Evolutionary conservation across 208 protist species (phyloP), one percentile per base, ranked within the genome.

Genomic region (Leishmania aethiopica): DNA sequence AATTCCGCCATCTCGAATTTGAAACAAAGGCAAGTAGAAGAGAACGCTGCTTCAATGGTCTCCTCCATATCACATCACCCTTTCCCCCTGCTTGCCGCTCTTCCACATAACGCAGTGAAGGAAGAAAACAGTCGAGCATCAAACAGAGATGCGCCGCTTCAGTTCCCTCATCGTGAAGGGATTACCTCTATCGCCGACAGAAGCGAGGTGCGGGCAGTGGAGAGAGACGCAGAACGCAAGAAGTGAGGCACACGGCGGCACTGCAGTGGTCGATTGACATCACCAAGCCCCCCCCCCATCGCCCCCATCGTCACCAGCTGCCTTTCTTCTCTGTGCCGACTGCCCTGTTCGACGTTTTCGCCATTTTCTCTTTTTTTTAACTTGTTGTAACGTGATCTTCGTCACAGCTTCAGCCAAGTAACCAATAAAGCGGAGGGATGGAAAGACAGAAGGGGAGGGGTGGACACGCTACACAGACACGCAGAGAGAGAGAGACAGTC

Each of bases 331-430:
- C 32, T 28, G 7, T 47, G 66, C 35, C 37, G 35, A 71, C 35
- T 71, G 35, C 13, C 35, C 32, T 19, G 17, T 45, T 42, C 4
- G 3, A 37, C 35, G 13, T 15, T 15, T 69, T 15, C 32, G 19
- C 3, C 32, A 32, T 71, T 71, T 71, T 69, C n/a, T 69, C 35
- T 40, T 69, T 69, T 69, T 69, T 69, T 69, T 69, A 32, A 6
- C 0, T 7, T 25, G 13, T 45, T 45, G 35, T 71, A 35, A 55
- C 45, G 45, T 47, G 28, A 17, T 15, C 45, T 17, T 45, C 15
- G 32, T 35, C 70, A 74, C 45, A 0, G 7, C 19, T 51, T 32
- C 19, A 37, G 40, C 22, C 45, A 74, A 45, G 70, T 74, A 10
- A n/a, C 42, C 17, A 49, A 35, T 32, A 42, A 40, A 42, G 22